Evolutionary conservation across 208 protist species (phyloP), one percentile per base, ranked within the genome.

Genomic region (Vickermania spadyakhi): DNA sequence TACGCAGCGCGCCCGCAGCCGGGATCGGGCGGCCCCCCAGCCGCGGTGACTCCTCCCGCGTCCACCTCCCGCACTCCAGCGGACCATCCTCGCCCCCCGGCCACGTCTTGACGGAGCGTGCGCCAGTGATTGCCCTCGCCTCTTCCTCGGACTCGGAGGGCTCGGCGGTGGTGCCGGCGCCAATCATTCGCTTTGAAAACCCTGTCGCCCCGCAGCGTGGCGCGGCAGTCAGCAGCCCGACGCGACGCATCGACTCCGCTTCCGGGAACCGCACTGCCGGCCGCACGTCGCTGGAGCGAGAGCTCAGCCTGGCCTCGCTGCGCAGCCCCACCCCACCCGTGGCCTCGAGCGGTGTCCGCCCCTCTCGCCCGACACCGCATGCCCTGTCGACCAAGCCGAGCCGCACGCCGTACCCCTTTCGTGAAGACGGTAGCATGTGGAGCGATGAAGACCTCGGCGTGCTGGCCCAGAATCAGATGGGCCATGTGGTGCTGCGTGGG

Each of bases 71-170:
- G n/a, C n/a, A 11, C 41, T n/a, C 18, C 13, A 18, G 41, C 41
- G 41, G 41, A 18, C 11, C 11, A 18, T 18, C 41, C 11, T 49
- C 41, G 41, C 11, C 18, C 13, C 41, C 11, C 41, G 41, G 11
- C 41, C 41, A 11, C 13, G 41, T 49, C 41, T n/a, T 11, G 18
- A 28, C 51, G 18, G n/a, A 26, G n/a, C 51, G 23, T 22, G 51
- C 51, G n/a, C n/a, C 51, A 22, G 51, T 22, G 18, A 22, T 55
- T 22, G 36, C n/a, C 51, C 51, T 59, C 55, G 25, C 13, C 55
- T 28, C n/a, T 28, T n/a, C 55, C 18, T 41, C 22, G 28, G n/a
- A n/a, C 55, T n/a, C 18, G 26, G 26, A n/a, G 22, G 28, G n/a
- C 55, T 5, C 18, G 22, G 26, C 28, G 18, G 22, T 28, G 4